Evolutionary conservation across 2,329 filamentous ascomycete genomes (phyloP).

Genomic region (Fusarium mexicanum): DNA sequence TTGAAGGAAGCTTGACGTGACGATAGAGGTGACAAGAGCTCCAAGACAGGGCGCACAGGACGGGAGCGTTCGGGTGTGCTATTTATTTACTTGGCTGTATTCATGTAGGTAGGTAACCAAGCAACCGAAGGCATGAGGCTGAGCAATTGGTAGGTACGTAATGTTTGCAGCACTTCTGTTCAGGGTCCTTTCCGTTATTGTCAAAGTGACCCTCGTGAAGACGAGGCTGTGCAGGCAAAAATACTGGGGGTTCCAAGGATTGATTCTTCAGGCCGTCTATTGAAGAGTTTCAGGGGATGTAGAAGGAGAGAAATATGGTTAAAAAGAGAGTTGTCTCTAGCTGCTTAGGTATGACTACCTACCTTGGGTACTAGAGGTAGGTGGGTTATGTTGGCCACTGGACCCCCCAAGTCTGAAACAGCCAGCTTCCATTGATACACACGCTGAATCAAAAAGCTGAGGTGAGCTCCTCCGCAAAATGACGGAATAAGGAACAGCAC

Average conservation of each 20-base stretch:
- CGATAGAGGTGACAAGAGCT: conserved; percentile 17
- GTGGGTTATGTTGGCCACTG: background rate
- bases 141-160: conserved; percentile 37
- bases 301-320: background rate
- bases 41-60: conserved; percentile 3
- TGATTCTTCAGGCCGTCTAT: conserved; percentile 7
- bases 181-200: conserved; percentile 21
- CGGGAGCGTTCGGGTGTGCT: conserved; percentile 8
- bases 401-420: conserved; percentile 10
- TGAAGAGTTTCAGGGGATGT: background rate
- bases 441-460: conserved; percentile 14
- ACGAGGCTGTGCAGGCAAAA: conserved; percentile 40
- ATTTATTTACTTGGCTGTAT: conserved; percentile 21
- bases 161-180: conserved; percentile 17
- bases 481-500: conserved; percentile 20
- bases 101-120: conserved; percentile 3
- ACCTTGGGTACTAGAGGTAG: background rate
- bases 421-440: conserved; percentile 2
- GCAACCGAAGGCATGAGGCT: conserved; percentile 38
- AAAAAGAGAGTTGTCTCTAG: background rate
- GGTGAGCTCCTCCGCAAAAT: conserved; percentile 30
- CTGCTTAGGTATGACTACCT: conserved; percentile 2
- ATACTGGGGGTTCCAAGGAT: conserved; percentile 10
- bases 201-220: conserved; percentile 28
- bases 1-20: conserved; percentile 9